phyloP scores from a whole-genome alignment of 1,139 yeast species.

The Wickerhamomyces sp. region DNA sequence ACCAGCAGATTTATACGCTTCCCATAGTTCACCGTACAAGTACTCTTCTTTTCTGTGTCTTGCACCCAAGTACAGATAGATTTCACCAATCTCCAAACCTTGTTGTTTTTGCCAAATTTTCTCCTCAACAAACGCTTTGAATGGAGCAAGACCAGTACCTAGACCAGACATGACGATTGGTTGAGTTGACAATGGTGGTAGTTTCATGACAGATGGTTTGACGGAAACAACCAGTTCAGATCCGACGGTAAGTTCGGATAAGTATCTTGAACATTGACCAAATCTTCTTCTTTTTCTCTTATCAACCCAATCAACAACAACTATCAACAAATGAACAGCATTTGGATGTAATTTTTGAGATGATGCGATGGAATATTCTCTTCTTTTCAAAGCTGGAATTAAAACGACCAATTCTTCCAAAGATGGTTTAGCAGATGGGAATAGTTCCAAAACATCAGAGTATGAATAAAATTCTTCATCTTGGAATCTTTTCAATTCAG shows the following conservation, averaged over 20 bases:
- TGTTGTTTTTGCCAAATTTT: constrained; percentile 90
- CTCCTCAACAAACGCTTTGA: constrained; percentile 95
- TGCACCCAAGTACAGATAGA: constrained; percentile 86
- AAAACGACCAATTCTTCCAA: constrained; percentile 65
- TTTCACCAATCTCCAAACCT: constrained; percentile 85
- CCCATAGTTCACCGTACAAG: constrained; percentile 95
- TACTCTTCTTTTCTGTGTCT: constrained; percentile 96
- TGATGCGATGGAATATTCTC: constrained; percentile 98
- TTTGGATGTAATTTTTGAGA: constrained; percentile 90
- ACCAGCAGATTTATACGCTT: constrained; percentile 91
- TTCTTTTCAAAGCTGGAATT: constrained; percentile 85
- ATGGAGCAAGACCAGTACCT: constrained; percentile 98
- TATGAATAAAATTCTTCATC: constrained; percentile 81
- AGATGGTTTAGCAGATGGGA: constrained; percentile 79
- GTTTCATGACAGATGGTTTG: constrained; percentile 95
- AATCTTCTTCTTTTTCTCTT: constrained; percentile 78
- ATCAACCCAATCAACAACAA: constrained; percentile 96
- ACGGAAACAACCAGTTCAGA: constrained; percentile 89
- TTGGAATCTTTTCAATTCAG: constrained; percentile 75
- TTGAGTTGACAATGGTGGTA: constrained; percentile 80
- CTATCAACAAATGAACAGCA: constrained; percentile 86
- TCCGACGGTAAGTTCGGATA: constrained; percentile 75
- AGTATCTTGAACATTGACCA: constrained; percentile 92
- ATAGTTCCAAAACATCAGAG: constrained; percentile 76
- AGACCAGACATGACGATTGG: constrained; percentile 97